These are phyloP conservation scores for Termitomyces sp. DNA, from an alignment of 768 basidiomycete species.

Conservation along the genomic window DNA sequence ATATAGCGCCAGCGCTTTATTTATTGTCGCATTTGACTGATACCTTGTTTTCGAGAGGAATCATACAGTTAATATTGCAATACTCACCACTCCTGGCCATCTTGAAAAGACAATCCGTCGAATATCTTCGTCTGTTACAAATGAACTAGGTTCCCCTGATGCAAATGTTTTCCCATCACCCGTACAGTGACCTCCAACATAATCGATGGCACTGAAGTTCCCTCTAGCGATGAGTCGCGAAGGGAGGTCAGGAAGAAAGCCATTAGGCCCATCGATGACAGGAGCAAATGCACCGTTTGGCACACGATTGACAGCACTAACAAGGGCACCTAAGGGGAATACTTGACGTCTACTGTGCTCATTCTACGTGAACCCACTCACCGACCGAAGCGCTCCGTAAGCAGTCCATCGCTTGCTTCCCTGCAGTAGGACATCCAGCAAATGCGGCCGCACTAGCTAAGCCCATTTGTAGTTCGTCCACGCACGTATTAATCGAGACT, in stretches of 20 bases:
- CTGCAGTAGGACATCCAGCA: background rate
- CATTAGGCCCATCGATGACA: conserved; percentile 22
- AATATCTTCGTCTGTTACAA: conserved; percentile 35
- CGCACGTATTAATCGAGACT: background rate
- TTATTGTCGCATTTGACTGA: background rate
- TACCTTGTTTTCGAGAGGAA: background rate
- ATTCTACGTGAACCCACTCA: background rate
- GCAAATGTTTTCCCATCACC: conserved; percentile 39
- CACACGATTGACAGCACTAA: conserved; percentile 32
- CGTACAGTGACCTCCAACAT: conserved; percentile 36
- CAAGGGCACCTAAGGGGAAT: conserved; percentile 25
- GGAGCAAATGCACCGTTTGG: conserved; percentile 24
- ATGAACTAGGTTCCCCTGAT: conserved; percentile 27
- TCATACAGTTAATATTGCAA: conserved; percentile 17
- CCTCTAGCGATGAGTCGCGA: conserved; percentile 28
- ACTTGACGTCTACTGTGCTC: background rate
- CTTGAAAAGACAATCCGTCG: conserved; percentile 26
- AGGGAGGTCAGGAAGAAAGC: conserved; percentile 29
- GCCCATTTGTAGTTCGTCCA: background rate
- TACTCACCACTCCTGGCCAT: conserved; percentile 30
- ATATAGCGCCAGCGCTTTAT: conserved; percentile 23
- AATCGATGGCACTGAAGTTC: conserved; percentile 26
- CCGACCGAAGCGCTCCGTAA: background rate
- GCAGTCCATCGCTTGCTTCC: background rate
- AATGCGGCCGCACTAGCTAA: background rate